Conservation (phyloP, 768 basidiomycete genomes). For the Podaxis pistillaris region DNA sequence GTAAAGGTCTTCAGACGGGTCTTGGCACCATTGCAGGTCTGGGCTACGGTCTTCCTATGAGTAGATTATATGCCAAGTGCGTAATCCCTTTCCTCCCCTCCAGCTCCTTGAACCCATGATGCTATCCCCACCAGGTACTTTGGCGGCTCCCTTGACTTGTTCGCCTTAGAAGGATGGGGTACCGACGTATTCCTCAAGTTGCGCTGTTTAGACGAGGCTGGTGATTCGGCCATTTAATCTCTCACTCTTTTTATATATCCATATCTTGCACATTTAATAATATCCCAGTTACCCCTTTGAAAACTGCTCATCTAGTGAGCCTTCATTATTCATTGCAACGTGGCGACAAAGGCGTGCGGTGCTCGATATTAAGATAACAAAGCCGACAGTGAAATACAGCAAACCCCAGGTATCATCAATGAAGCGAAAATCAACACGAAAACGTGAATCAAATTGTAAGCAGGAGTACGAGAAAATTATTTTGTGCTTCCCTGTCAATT, state of each 20-base stretch:
- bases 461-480: constrained; percentile 25
- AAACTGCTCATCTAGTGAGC: background rate
- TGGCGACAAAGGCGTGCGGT: constrained; percentile 31
- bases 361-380: constrained; percentile 26
- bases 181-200: constrained; percentile 52
- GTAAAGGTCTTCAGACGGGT: constrained; percentile 73
- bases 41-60: constrained; percentile 86
- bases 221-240: constrained; percentile 38
- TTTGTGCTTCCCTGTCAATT: constrained; percentile 40
- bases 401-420: constrained; percentile 19
- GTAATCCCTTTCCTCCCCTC: constrained; percentile 17
- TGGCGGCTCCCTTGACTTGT: constrained; percentile 79
- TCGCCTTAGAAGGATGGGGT: constrained; percentile 86
- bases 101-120: background rate
- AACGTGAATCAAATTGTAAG: constrained; percentile 14
- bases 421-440: constrained; percentile 10
- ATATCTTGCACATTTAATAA: background rate
- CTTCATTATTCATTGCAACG: constrained; percentile 30
- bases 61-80: constrained; percentile 65
- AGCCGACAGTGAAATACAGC: constrained; percentile 30
- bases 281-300: background rate
- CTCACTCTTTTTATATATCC: background rate
- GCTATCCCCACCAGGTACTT: constrained; percentile 53
- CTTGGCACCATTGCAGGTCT: constrained; percentile 89
- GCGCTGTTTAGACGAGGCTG: constrained; percentile 48